Percentiles rank a stretch among this genome's conserved stretches.
phyloP scores from a whole-genome alignment of 768 basidiomycete genomes.

The Holtermannia corniformis region DNA sequence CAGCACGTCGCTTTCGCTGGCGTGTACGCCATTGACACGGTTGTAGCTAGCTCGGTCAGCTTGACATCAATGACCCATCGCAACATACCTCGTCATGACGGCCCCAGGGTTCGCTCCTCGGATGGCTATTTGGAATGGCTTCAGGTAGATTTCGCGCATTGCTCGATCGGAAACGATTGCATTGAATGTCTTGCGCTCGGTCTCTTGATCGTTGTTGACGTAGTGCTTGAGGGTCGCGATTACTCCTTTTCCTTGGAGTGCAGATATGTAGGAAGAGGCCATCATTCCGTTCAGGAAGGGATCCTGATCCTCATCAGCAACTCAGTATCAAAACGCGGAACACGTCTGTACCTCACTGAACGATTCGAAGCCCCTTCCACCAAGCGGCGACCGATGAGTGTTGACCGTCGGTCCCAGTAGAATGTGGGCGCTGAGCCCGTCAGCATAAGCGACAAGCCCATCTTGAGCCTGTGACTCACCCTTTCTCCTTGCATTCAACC shows the following conservation, averaged over 20 bases:
- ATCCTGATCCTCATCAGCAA: too few relatives aligned
- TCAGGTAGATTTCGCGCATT: constrained; percentile 54
- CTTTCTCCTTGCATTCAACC: constrained; percentile 51
- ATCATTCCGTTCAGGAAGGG: constrained; percentile 63
- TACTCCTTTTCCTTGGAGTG: constrained; percentile 66
- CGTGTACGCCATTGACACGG: constrained; percentile 59
- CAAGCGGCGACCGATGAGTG: constrained; percentile 53
- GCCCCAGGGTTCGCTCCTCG: constrained; percentile 55
- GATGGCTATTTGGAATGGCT: constrained; percentile 53
- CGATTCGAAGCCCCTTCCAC: constrained; percentile 43
- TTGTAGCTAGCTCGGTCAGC: constrained; percentile 27
- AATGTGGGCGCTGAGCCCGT: constrained; percentile 12
- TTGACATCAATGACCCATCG: too few relatives aligned
- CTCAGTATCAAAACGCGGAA: not conserved
- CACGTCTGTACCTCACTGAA: constrained; percentile 11
- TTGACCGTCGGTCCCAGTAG: constrained; percentile 74
- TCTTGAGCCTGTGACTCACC: constrained; percentile 10
- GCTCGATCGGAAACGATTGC: constrained; percentile 49
- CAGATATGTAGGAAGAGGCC: constrained; percentile 63
- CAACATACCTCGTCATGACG: constrained; percentile 56
- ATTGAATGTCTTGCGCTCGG: constrained; percentile 55
- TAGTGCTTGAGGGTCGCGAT: constrained; percentile 74
- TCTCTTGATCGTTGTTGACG: constrained; percentile 72
- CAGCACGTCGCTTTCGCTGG: constrained; percentile 55
- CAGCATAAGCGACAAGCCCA: constrained; percentile 7